Conservation (phyloP, 108 stramenopile genomes). For the Mayamaea pseudoterrestris region DNA sequence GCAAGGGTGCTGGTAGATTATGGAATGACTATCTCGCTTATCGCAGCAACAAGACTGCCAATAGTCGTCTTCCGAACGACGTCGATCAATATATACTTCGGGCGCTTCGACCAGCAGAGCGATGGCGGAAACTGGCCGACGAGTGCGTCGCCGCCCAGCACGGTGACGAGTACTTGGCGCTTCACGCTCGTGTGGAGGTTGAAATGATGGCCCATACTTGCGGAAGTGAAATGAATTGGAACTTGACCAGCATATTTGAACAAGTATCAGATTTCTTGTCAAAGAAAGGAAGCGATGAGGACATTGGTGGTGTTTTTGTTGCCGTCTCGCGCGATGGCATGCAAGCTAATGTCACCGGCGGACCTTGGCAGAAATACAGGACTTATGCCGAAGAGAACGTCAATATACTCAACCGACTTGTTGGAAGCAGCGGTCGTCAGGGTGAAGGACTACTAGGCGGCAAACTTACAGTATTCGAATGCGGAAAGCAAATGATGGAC, state of each 20-base stretch:
- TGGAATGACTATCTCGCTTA: slow-evolving; percentile 20
- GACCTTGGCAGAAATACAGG: neutral
- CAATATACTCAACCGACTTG: slow-evolving; percentile 11
- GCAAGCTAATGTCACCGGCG: slow-evolving; percentile 1
- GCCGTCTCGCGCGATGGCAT: slow-evolving; percentile 16
- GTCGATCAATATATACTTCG: slow-evolving; percentile 6
- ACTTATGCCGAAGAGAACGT: slow-evolving; percentile 26
- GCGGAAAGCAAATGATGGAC: slow-evolving; percentile 28
- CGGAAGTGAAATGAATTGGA: slow-evolving; percentile 33
- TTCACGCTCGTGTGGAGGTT: slow-evolving; percentile 68
- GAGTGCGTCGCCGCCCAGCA: slow-evolving; percentile 8
- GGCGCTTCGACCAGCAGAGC: slow-evolving; percentile 16
- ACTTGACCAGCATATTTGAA: slow-evolving; percentile 45
- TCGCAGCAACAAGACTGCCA: neutral
- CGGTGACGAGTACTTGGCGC: slow-evolving; percentile 26
- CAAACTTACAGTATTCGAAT: slow-evolving; percentile 42
- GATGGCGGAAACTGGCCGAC: slow-evolving; percentile 20
- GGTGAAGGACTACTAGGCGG: neutral
- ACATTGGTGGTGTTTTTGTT: slow-evolving; percentile 18
- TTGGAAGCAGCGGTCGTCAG: too few species aligned
- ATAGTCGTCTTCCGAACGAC: neutral
- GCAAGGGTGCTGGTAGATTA: slow-evolving; percentile 17
- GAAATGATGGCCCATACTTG: slow-evolving; percentile 61
- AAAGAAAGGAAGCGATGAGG: neutral
- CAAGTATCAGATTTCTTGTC: slow-evolving; percentile 14